phyloP scores from a whole-genome alignment of 164 flowering plant species.

The Sedum album region DNA sequence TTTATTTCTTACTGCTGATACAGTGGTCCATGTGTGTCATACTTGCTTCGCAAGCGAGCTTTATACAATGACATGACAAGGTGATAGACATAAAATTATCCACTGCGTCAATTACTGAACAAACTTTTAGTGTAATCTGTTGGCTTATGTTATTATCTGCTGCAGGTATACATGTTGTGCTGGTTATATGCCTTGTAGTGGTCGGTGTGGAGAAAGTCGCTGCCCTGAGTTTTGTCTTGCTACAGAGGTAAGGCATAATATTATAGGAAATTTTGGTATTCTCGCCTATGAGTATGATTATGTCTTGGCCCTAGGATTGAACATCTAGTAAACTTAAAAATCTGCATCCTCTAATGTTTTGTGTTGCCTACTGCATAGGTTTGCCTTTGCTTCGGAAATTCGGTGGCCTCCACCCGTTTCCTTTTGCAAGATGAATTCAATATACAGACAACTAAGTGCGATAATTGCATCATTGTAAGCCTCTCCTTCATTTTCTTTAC shows the following conservation, averaged over 20 bases:
- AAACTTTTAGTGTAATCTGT: not conserved
- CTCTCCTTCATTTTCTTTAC: not conserved
- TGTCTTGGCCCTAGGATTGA: not conserved
- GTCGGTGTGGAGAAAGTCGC: slow-evolving; percentile 50
- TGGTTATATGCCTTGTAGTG: slow-evolving; percentile 64
- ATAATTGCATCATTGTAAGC: slow-evolving; percentile 66
- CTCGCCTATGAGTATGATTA: not conserved
- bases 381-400: slow-evolving; percentile 50
- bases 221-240: slow-evolving; percentile 59
- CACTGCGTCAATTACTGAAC: not conserved
- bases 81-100: not conserved
- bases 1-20: not conserved
- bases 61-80: slow-evolving; percentile 71
- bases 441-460: slow-evolving; percentile 63
- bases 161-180: slow-evolving; percentile 41
- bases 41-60: slow-evolving; percentile 71
- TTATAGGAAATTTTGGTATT: not conserved
- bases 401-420: slow-evolving; percentile 72
- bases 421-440: slow-evolving; percentile 77
- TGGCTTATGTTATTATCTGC: not conserved
- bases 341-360: not conserved
- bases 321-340: too few relatives aligned
- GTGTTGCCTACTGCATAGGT: slow-evolving; percentile 28
- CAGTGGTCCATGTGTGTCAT: slow-evolving; percentile 71
- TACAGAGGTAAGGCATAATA: slow-evolving; percentile 33